Evolutionary conservation across 139 green algal genomes (phyloP).

Genomic region (Volvox africanus): DNA sequence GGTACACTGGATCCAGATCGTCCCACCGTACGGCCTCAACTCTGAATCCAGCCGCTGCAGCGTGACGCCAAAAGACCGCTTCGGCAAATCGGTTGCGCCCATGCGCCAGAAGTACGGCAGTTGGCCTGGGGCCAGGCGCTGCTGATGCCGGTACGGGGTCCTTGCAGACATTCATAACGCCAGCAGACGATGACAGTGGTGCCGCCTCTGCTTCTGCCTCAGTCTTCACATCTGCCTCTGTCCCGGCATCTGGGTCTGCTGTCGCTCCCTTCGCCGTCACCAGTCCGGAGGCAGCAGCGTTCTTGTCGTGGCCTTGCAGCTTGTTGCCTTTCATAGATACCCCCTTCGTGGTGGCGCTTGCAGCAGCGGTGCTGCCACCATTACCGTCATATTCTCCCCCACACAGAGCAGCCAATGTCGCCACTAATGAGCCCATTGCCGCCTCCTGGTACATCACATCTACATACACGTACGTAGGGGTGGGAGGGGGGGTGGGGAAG

Average conservation of each 20-base stretch:
- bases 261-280: too few relatives aligned
- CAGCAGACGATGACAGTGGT: too few relatives aligned
- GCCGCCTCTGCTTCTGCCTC: too few relatives aligned
- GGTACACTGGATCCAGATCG: conserved; percentile 69
- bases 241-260: too few relatives aligned
- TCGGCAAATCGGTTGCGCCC: conserved; percentile 69
- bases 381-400: background rate
- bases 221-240: too few relatives aligned
- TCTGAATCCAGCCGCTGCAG: conserved; percentile 25
- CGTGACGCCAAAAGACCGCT: conserved; percentile 53
- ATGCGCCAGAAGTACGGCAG: conserved; percentile 52
- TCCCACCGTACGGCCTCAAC: background rate
- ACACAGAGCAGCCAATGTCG: conserved; percentile 10
- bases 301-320: too few relatives aligned
- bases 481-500: too few relatives aligned
- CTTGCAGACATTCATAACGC: too few relatives aligned
- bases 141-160: too few relatives aligned
- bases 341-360: too few relatives aligned
- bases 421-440: background rate
- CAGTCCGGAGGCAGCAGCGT: too few relatives aligned
- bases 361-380: background rate
- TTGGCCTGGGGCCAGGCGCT: background rate
- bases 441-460: conserved; percentile 40
- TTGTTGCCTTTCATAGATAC: too few relatives aligned
- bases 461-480: background rate